A percentile compares a stretch with the other conserved stretches of the same genome.
Conservation (phyloP, 345 rosid species). For the Heritiera littoralis region DNA sequence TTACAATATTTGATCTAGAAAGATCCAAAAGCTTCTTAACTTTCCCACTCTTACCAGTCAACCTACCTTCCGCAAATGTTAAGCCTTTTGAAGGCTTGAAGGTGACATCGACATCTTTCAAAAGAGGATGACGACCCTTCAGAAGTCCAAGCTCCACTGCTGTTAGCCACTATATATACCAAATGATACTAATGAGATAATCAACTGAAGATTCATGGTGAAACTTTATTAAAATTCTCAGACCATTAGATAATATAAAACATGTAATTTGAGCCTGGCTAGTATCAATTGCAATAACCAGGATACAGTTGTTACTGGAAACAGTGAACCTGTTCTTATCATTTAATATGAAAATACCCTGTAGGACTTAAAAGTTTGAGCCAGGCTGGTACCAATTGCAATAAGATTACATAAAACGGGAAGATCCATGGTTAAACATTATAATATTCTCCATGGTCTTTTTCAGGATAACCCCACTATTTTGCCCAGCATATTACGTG, state of each 20-base stretch:
- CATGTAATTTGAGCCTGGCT: neutral
- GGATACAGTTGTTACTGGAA: neutral
- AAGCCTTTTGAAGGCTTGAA: conserved; percentile 68
- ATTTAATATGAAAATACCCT: neutral
- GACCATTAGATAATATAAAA: conserved; percentile 3
- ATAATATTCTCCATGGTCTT: neutral
- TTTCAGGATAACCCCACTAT: neutral
- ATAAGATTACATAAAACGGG: no score
- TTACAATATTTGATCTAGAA: conserved; percentile 35
- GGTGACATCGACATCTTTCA: conserved; percentile 78
- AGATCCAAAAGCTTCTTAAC: conserved; percentile 46
- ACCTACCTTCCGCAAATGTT: conserved; percentile 45
- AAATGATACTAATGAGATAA: conserved; percentile 22
- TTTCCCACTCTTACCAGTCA: conserved; percentile 36
- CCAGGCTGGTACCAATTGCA: no score
- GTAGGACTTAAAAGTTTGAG: neutral
- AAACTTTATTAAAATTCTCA: conserved; percentile 10
- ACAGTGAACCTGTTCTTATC: neutral
- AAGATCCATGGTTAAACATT: no score
- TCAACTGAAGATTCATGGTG: conserved; percentile 10
- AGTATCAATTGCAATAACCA: neutral
- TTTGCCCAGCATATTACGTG: neutral
- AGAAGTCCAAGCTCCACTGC: conserved; percentile 94
- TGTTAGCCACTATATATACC: conserved; percentile 74
- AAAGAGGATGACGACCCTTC: conserved; percentile 96